phyloP scores from a whole-genome alignment of 805 yeast species.

The Yarrowia yakushimensis region DNA sequence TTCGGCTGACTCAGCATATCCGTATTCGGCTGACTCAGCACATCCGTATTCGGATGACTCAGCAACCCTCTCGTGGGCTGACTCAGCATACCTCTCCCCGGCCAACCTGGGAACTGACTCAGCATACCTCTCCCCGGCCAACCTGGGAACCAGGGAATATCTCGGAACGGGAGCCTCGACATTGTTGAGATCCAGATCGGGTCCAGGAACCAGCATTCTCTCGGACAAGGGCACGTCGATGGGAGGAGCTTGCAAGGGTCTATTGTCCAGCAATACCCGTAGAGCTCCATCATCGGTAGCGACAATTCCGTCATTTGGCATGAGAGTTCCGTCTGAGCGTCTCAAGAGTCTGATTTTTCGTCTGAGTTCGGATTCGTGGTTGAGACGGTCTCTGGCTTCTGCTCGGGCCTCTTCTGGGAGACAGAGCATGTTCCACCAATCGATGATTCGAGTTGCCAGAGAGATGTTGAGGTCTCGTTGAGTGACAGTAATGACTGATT shows the following conservation, averaged over 20 bases:
- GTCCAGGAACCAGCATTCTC: conserved; percentile 8
- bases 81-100: no score
- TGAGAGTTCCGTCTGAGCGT: background rate
- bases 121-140: no score
- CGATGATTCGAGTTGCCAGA: conserved; percentile 1
- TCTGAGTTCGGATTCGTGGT: conserved; percentile 15
- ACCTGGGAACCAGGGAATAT: background rate
- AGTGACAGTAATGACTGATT: conserved; percentile 5
- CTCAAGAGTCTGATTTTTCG: background rate
- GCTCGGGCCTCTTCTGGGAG: conserved; percentile 6
- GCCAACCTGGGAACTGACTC: no score
- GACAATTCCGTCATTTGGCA: conserved; percentile 6
- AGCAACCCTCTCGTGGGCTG: no score
- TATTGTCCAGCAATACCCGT: conserved; percentile 19
- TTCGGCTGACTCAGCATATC: no score
- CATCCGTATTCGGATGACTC: no score
- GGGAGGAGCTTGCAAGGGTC: conserved; percentile 17
- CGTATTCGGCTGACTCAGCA: no score
- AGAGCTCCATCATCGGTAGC: conserved; percentile 15
- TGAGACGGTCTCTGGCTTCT: conserved; percentile 14
- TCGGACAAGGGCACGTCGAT: conserved; percentile 4
- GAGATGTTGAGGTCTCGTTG: conserved; percentile 10
- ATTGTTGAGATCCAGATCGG: background rate
- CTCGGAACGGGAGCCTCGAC: conserved; percentile 2
- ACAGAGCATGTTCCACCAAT: conserved; percentile 25